phyloP scores from a whole-genome alignment of 805 yeast genomes.

The Candida pseudofarinosa region DNA sequence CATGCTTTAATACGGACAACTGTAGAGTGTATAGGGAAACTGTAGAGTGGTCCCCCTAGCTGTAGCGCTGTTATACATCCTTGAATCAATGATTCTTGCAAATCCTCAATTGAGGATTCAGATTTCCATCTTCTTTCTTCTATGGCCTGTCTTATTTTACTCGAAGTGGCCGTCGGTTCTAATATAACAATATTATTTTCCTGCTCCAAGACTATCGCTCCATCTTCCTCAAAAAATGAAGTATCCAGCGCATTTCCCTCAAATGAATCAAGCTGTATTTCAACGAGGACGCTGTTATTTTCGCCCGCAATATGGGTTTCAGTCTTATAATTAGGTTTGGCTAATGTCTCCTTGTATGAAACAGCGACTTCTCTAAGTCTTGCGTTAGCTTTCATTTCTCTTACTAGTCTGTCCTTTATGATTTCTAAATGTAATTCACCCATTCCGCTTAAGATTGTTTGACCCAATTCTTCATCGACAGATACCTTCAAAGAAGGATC shows the following conservation, averaged over 20 bases:
- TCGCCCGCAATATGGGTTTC: slow-evolving; percentile 15
- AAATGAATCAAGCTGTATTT: slow-evolving; percentile 29
- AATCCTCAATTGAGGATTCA: slow-evolving; percentile 40
- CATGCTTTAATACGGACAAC: slow-evolving; percentile 51
- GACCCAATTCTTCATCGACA: slow-evolving; percentile 82
- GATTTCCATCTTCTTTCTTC: slow-evolving; percentile 49
- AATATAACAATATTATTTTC: slow-evolving; percentile 49
- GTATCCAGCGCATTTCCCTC: slow-evolving; percentile 34
- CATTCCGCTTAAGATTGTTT: slow-evolving; percentile 89
- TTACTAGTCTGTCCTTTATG: slow-evolving; percentile 71
- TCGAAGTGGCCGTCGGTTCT: slow-evolving; percentile 26
- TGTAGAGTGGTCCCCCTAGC: slow-evolving; percentile 61
- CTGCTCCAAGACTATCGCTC: slow-evolving; percentile 33
- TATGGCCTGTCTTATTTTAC: slow-evolving; percentile 16
- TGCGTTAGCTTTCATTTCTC: slow-evolving; percentile 77
- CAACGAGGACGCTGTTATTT: slow-evolving; percentile 18
- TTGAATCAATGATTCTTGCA: slow-evolving; percentile 52
- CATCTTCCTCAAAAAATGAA: slow-evolving; percentile 34
- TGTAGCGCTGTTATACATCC: slow-evolving; percentile 62
- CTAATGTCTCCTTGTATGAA: slow-evolving; percentile 74
- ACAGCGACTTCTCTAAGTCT: slow-evolving; percentile 82
- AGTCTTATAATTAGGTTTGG: slow-evolving; percentile 16
- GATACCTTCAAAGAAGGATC: slow-evolving; percentile 82
- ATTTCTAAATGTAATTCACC: slow-evolving; percentile 95
- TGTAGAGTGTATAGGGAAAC: slow-evolving; percentile 56